These are phyloP conservation scores for Alternaria postmessia DNA, from an alignment of 2,329 filamentous ascomycete genomes.

Conservation along the genomic window DNA sequence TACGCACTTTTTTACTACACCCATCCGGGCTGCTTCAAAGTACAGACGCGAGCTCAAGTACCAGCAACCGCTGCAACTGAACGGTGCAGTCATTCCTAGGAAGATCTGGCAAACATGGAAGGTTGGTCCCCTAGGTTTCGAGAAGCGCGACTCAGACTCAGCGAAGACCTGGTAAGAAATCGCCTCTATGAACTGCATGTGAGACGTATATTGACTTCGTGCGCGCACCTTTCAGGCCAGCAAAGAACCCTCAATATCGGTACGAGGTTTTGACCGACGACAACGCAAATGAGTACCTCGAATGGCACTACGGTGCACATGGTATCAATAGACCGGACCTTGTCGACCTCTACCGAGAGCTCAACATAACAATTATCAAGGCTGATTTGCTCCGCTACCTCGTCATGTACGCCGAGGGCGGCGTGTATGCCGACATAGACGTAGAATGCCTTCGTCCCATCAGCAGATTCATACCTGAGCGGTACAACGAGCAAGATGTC, in stretches of 20 bases:
- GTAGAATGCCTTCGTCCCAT: constrained; percentile 64
- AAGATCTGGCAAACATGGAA: constrained; percentile 86
- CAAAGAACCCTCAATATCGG: constrained; percentile 70
- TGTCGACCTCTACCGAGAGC: constrained; percentile 37
- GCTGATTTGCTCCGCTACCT: constrained; percentile 72
- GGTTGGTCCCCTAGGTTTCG: constrained; percentile 71
- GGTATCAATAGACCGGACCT: constrained; percentile 71
- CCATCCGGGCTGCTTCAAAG: constrained; percentile 43
- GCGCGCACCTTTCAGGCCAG: constrained; percentile 52
- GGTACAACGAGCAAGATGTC: constrained; percentile 69
- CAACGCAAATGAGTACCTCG: constrained; percentile 73
- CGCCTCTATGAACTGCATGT: neutral
- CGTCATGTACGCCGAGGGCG: constrained; percentile 72
- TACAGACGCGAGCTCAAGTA: constrained; percentile 48
- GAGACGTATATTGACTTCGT: neutral
- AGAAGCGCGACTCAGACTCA: constrained; percentile 66
- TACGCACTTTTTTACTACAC: constrained; percentile 43
- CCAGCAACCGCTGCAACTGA: constrained; percentile 40
- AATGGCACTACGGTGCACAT: constrained; percentile 70
- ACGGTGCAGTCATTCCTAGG: constrained; percentile 59
- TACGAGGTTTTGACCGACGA: constrained; percentile 75
- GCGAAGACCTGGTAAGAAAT: constrained; percentile 59
- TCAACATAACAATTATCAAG: constrained; percentile 68
- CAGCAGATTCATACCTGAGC: constrained; percentile 67
- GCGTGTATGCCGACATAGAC: constrained; percentile 68